Evolutionary conservation across 257 asterid genomes (phyloP).

Genomic region (Perilla frutescens): DNA sequence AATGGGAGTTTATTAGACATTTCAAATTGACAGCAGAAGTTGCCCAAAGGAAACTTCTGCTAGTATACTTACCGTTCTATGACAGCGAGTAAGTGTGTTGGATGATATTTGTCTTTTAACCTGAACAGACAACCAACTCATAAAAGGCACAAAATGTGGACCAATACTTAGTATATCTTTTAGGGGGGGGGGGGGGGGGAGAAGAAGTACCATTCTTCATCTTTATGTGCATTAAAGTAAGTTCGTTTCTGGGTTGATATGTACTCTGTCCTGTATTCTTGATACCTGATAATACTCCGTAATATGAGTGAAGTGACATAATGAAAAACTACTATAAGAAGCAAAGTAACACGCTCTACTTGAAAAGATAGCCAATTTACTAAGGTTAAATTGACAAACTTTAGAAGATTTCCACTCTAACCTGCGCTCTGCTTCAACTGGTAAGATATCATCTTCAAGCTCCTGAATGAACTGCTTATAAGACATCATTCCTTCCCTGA

Average conservation of each 20-base stretch:
- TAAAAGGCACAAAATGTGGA: conserved; percentile 29
- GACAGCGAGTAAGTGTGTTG: conserved; percentile 81
- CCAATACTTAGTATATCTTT: conserved; percentile 8
- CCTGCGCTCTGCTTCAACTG: conserved; percentile 99
- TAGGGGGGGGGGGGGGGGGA: not conserved
- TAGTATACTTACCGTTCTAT: conserved; percentile 69
- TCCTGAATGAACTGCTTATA: conserved; percentile 99
- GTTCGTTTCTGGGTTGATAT: conserved; percentile 84
- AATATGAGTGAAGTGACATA: conserved; percentile 29
- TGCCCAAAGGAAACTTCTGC: conserved; percentile 4
- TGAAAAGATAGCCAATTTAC: conserved; percentile 15
- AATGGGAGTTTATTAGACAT: conserved; percentile 20
- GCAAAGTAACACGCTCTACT: conserved; percentile 12
- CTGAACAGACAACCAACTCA: conserved; percentile 49
- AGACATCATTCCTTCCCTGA: conserved; percentile 98
- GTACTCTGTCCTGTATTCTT: conserved; percentile 90
- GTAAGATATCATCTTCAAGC: conserved; percentile 97
- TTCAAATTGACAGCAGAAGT: conserved; percentile 2
- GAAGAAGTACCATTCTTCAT: conserved; percentile 81
- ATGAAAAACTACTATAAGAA: conserved; percentile 22
- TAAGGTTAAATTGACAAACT: conserved; percentile 28
- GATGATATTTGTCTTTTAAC: conserved; percentile 98
- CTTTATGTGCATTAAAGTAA: conserved; percentile 84
- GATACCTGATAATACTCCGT: conserved; percentile 63
- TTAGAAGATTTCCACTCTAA: conserved; percentile 40